Percentiles rank a stretch among this genome's conserved stretches.
These are phyloP conservation scores for Glomus cerebriforme DNA, from an alignment of 192 early-diverging fungal species.

Conservation along the genomic window DNA sequence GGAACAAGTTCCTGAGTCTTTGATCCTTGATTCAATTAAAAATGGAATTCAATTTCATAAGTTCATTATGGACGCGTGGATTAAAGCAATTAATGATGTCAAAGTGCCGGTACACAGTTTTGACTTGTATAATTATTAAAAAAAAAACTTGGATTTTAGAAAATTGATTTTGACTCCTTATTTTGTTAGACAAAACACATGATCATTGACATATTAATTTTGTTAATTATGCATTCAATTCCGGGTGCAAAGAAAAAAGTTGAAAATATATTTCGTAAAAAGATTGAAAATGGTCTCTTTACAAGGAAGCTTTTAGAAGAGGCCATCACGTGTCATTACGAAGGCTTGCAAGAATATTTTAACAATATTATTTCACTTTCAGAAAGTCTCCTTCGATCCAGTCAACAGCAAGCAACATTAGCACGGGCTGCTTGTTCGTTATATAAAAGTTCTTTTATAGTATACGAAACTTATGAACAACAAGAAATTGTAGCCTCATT, in stretches of 20 bases:
- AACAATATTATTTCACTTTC: conserved; percentile 55
- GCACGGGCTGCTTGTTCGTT: conserved; percentile 46
- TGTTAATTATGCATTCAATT: conserved; percentile 54
- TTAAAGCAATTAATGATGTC: conserved; percentile 56
- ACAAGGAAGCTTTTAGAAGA: conserved; percentile 49
- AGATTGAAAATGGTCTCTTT: conserved; percentile 46
- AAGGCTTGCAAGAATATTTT: conserved; percentile 49
- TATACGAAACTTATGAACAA: conserved; percentile 68
- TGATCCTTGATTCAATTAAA: conserved; percentile 66
- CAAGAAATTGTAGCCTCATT: conserved; percentile 79
- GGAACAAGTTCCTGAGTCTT: conserved; percentile 45
- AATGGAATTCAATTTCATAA: conserved; percentile 66
- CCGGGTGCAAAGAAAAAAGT: conserved; percentile 56
- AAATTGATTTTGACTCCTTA: neutral
- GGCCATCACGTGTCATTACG: conserved; percentile 48
- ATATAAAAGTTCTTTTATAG: conserved; percentile 54
- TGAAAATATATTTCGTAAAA: conserved; percentile 52
- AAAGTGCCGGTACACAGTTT: conserved; percentile 46
- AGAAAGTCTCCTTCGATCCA: conserved; percentile 60
- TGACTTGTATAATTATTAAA: neutral
- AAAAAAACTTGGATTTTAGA: neutral
- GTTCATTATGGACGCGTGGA: conserved; percentile 71
- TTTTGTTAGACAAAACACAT: conserved; percentile 45
- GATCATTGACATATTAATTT: conserved; percentile 53
- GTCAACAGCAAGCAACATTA: conserved; percentile 46